Evolutionary conservation across 805 yeast genomes (phyloP).

Genomic region (Yamadazyma sp.): DNA sequence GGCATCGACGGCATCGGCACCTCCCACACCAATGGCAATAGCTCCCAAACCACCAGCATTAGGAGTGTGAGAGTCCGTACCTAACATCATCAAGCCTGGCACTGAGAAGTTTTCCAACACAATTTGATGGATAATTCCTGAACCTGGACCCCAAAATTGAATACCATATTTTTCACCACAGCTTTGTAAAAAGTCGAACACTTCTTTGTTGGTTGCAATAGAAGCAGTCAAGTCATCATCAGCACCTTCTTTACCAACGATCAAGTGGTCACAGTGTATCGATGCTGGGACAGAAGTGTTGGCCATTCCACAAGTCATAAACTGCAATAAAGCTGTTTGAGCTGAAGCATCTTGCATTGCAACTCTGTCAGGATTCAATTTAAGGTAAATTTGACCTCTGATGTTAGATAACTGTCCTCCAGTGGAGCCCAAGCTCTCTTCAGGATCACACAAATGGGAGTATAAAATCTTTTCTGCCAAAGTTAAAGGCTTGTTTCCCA

Average conservation of each 20-base stretch:
- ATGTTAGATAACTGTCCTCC: conserved; percentile 51
- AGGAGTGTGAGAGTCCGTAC: conserved; percentile 98
- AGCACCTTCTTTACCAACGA: conserved; percentile 95
- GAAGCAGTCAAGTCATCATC: conserved; percentile 78
- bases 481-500: conserved; percentile 75
- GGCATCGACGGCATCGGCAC: conserved; percentile 99
- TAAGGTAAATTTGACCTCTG: conserved; percentile 88
- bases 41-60: conserved; percentile 99
- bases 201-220: conserved; percentile 86
- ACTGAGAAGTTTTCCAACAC: conserved; percentile 95
- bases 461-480: conserved; percentile 93
- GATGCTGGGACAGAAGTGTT: conserved; percentile 90
- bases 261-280: conserved; percentile 96
- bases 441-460: conserved; percentile 88
- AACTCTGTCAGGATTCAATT: conserved; percentile 94
- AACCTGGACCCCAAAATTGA: conserved; percentile 99
- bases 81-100: conserved; percentile 96
- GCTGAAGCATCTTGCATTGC: conserved; percentile 99
- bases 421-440: conserved; percentile 61
- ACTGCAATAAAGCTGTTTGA: conserved; percentile 97
- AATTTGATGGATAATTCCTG: conserved; percentile 98
- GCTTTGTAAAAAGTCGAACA: conserved; percentile 87
- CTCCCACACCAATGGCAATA: conserved; percentile 98
- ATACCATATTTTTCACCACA: conserved; percentile 95
- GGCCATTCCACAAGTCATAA: conserved; percentile 94